phyloP scores from a whole-genome alignment of 2,329 filamentous ascomycete genomes.

The Fusarium stilboides region DNA sequence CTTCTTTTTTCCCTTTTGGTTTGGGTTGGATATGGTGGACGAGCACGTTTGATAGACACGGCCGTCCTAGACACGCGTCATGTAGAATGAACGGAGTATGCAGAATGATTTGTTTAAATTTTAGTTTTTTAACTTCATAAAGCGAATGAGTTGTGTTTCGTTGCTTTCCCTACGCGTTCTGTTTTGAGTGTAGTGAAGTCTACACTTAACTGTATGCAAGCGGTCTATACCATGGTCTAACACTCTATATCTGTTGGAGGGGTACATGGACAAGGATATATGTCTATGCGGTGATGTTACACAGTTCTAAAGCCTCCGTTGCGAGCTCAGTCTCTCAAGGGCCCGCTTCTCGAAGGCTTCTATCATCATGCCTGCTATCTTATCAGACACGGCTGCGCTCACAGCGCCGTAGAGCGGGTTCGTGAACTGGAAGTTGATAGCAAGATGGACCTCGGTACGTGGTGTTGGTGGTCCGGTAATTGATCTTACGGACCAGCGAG shows the following conservation, averaged over 20 bases:
- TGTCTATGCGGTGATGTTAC: neutral
- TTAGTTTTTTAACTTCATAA: constrained; percentile 12
- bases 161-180: neutral
- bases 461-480: constrained; percentile 50
- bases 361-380: constrained; percentile 90
- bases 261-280: neutral
- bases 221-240: neutral
- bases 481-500: constrained; percentile 76
- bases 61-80: constrained; percentile 44
- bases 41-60: constrained; percentile 47
- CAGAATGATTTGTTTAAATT: constrained; percentile 37
- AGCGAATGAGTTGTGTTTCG: constrained; percentile 1
- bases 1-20: constrained; percentile 34
- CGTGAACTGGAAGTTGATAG: constrained; percentile 85
- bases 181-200: neutral
- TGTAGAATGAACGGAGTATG: constrained; percentile 48
- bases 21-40: constrained; percentile 40
- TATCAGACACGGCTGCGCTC: constrained; percentile 85
- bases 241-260: constrained; percentile 1
- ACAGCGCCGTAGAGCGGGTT: constrained; percentile 91
- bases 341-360: constrained; percentile 92
- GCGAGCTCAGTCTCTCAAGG: constrained; percentile 57
- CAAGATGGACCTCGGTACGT: constrained; percentile 79
- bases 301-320: constrained; percentile 30
- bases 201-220: neutral